A percentile compares a stretch with the other conserved stretches of the same genome.
These are phyloP conservation scores for Neofusicoccum sp. DNA, from an alignment of 2,329 filamentous ascomycete genomes.

Conservation along the genomic window DNA sequence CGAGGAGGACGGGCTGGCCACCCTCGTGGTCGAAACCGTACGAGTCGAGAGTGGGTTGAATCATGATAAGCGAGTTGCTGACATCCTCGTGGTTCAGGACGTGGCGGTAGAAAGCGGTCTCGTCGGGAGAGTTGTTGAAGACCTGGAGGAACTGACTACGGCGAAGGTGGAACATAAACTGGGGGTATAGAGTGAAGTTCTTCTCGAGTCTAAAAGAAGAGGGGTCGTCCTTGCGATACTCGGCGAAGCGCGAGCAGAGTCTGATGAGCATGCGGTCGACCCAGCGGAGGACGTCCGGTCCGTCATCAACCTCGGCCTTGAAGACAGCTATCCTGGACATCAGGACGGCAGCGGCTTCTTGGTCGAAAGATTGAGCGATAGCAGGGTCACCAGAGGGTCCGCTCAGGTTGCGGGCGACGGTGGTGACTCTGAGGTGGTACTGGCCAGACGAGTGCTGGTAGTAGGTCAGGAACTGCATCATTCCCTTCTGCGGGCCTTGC, in stretches of 20 bases:
- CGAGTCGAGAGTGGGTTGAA: constrained; percentile 94
- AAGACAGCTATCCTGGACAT: constrained; percentile 99
- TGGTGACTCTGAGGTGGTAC: constrained; percentile 94
- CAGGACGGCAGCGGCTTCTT: constrained; percentile 94
- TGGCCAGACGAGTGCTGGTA: constrained; percentile 97
- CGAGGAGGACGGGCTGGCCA: constrained; percentile 87
- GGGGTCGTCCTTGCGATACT: constrained; percentile 97
- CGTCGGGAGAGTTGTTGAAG: constrained; percentile 99
- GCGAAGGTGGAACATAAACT: constrained; percentile 99
- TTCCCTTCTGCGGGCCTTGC: constrained; percentile 84
- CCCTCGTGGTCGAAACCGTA: constrained; percentile 97
- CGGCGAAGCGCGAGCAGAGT: constrained; percentile 92
- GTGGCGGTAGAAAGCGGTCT: constrained; percentile 98
- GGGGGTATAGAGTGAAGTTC: constrained; percentile 98
- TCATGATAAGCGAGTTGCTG: constrained; percentile 96
- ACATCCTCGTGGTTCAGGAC: constrained; percentile 97
- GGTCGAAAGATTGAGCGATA: constrained; percentile 95
- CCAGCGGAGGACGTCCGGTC: constrained; percentile 97
- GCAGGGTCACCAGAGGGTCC: constrained; percentile 93
- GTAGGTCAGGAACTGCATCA: constrained; percentile 98
- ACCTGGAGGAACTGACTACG: constrained; percentile 97
- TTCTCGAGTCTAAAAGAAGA: constrained; percentile 89
- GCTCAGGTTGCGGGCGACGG: constrained; percentile 86
- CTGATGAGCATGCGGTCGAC: constrained; percentile 98
- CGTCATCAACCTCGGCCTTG: constrained; percentile 97